Base-by-base conservation (phyloP, 2,329 filamentous ascomycete genomes). In the Talaromyces rugulosus region DNA sequence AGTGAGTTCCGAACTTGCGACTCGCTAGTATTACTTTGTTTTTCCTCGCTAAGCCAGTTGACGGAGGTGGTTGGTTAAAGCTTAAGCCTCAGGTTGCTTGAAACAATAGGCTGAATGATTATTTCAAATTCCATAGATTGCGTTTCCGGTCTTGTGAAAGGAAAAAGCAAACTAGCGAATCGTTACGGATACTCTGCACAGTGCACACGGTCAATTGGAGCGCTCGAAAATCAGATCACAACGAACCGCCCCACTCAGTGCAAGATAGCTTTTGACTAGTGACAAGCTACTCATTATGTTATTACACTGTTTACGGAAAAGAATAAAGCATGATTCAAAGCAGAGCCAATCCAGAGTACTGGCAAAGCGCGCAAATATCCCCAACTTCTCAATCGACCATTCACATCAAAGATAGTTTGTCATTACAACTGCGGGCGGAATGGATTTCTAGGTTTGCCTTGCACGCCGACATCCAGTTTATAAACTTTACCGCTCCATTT, bases 391-490 rank as follows among this genome's bases (percentile, higher is more conserved):
- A 31, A 36, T 4, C 11, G 16, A 5, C 23, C 36, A 56, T 28
- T 16, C 23, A 56, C 33, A 36, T 58, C 28, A 50, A 36, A 51
- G 28, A 34, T 55, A 40, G 8, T 9, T 16, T 56, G 7, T 34
- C 52, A 33, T 59, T 44, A 52, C 54, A 44, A 52, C 59, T 67
- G 23, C 61, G 52, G 61, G 66, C 59, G 47, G 87, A 76, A 76
- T 82, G 87, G 74, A 90, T 87, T 85, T 65, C 85, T 81, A 58
- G 82, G 79, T 70, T 87, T 69, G 0, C 92, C 91, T 68, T 76
- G 80, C 2, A 89, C 84, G 2, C 90, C 91, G 64, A 96, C 91
- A 72, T 95, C 85, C 56, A 94, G 83, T 73, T 83, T 86, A 77
- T 92, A 96, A 64, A 95, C 71, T 30, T 84, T 87, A 2, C 93